A percentile compares a stretch with the other conserved stretches of the same genome.
Evolutionary conservation across 176 grass and related monocot genomes (phyloP).

Genomic region (Musa schizocarpa): DNA sequence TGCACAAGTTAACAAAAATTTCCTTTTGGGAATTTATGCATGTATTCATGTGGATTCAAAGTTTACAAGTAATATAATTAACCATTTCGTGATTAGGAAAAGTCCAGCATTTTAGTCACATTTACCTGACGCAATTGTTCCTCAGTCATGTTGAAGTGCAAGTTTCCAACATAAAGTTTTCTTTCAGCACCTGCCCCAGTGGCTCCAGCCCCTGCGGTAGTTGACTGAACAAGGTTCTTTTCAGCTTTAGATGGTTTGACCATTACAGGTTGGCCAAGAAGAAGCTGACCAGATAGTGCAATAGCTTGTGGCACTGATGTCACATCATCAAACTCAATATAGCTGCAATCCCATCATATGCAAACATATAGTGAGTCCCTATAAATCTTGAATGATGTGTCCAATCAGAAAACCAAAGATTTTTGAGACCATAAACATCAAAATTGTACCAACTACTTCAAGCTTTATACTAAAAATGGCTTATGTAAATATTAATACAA

Average conservation of each 20-base stretch:
- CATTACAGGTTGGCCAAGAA: constrained; percentile 79
- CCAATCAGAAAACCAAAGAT: too few relatives aligned
- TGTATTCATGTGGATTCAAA: neutral
- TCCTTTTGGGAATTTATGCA: too few relatives aligned
- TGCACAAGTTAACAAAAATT: too few relatives aligned
- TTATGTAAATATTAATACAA: too few relatives aligned
- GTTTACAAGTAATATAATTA: neutral
- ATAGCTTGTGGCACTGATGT: constrained; percentile 95
- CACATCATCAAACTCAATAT: constrained; percentile 94
- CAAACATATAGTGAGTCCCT: neutral
- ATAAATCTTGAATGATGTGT: too few relatives aligned
- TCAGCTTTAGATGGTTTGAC: constrained; percentile 92
- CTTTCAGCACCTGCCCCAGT: constrained; percentile 55
- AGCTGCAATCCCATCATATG: constrained; percentile 29
- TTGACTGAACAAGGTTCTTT: constrained; percentile 93
- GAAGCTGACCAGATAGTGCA: constrained; percentile 62
- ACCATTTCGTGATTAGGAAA: neutral
- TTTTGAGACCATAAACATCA: too few relatives aligned
- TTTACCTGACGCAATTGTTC: constrained; percentile 76
- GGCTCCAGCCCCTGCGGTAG: constrained; percentile 40
- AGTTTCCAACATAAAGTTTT: constrained; percentile 94
- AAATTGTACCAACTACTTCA: too few relatives aligned
- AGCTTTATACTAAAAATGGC: too few relatives aligned
- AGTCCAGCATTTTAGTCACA: neutral
- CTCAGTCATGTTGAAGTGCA: constrained; percentile 81